Evolutionary conservation across 2,329 filamentous ascomycete genomes (phyloP), one percentile per base, ranked within the genome.

Genomic region (Penicillium italicum): DNA sequence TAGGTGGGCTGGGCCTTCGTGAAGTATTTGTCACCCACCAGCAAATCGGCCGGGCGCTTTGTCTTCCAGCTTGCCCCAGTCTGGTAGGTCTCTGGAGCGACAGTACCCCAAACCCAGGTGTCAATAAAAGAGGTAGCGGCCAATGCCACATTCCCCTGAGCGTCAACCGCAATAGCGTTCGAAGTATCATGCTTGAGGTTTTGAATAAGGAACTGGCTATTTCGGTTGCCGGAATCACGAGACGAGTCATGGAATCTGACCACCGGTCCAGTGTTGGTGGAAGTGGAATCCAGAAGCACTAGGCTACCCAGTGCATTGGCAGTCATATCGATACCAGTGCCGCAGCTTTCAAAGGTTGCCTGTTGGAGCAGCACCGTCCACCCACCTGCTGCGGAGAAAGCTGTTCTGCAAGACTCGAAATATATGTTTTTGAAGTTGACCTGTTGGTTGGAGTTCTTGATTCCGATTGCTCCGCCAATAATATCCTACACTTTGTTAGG

Each of bases 401-500:
- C 69, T 2, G 77, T 78, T 3, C 79, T 81, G 64, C 85, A 87
- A 62, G 84, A 85, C 57, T 77, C 80, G 71, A 85, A 88, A 65
- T 76, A 81, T 34, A 77, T 69, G 1, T 74, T 70, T 66, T 84
- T 85, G 59, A 72, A 69, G 37, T 69, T 67, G 51, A 68, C 68
- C 45, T 72, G 67, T 26, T 72, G 69, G 22, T 70, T 69, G 2
- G 62, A 65, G 41, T 67, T 65, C 22, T 62, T 61, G 40, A 73
- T 64, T 22, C 69, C 69, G 12, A 67, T 61, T 0, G 57, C 62
- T 26, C 69, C 68, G 22, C 69, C 69, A 5, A 53, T 57, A 38
- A 73, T 64, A 28, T 52, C 45, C 66, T 68, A 37, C 2, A 9
- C 4, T 30, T n/a, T 26, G 31, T 65, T 51, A 61, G 58, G 24